phyloP scores from a whole-genome alignment of 2,329 filamentous ascomycete genomes.

The Parafenestella ontariensis region DNA sequence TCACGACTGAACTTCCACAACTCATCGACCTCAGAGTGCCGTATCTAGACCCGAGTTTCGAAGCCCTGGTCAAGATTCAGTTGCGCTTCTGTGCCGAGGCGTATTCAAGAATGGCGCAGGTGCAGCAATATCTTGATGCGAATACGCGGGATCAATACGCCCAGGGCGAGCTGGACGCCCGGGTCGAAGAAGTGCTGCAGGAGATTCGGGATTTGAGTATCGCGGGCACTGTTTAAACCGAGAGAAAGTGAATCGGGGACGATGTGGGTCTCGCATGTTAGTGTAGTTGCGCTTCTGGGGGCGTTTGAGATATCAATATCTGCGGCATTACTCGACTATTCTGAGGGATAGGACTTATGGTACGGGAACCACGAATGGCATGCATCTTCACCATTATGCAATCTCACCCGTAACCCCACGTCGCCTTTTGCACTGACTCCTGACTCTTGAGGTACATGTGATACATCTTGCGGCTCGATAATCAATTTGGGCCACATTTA shows the following conservation, averaged over 20 bases:
- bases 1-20: conserved; percentile 90
- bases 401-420: too few relatives aligned
- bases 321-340: conserved; percentile 5
- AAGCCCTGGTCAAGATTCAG: conserved; percentile 98
- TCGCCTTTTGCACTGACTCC: too few relatives aligned
- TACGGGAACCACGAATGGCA: background rate
- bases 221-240: conserved; percentile 66
- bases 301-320: conserved; percentile 3
- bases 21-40: conserved; percentile 96
- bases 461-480: too few relatives aligned
- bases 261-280: background rate
- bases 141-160: conserved; percentile 97
- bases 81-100: conserved; percentile 97
- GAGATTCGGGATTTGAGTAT: conserved; percentile 98
- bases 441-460: too few relatives aligned
- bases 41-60: conserved; percentile 95
- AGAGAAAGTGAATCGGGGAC: background rate
- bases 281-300: background rate
- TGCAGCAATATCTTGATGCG: conserved; percentile 96
- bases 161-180: conserved; percentile 85
- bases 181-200: conserved; percentile 94
- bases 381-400: too few relatives aligned
- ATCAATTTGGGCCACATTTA: too few relatives aligned
- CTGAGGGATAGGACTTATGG: background rate
- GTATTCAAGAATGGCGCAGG: conserved; percentile 97